These are phyloP conservation scores for Graphilbum fragrans DNA, from an alignment of 2,329 filamentous ascomycete species.

Conservation along the genomic window DNA sequence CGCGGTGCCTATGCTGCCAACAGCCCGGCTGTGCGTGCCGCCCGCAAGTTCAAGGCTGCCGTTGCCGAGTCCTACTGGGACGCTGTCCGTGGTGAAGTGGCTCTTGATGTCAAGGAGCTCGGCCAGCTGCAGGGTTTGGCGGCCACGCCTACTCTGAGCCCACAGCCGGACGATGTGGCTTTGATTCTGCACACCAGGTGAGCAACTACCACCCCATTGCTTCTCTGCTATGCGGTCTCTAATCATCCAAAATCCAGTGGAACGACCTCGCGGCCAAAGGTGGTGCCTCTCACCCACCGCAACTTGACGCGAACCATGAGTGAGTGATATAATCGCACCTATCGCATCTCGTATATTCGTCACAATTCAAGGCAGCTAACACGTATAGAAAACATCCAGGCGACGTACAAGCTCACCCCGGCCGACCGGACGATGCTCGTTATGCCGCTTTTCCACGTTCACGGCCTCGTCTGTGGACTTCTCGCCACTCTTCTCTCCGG, in stretches of 20 bases:
- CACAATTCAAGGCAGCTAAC: conserved; percentile 5
- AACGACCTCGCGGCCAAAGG: conserved; percentile 76
- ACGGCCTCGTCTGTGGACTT: conserved; percentile 75
- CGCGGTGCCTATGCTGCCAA: conserved; percentile 54
- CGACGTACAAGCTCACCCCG: conserved; percentile 61
- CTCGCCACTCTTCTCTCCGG: conserved; percentile 64
- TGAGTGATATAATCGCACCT: too few relatives aligned
- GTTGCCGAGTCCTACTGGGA: conserved; percentile 82
- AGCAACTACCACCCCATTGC: conserved; percentile 1
- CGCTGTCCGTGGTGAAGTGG: conserved; percentile 47
- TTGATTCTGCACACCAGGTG: conserved; percentile 67
- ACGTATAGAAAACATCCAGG: conserved; percentile 55
- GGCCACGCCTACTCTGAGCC: conserved; percentile 25
- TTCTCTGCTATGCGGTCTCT: too few relatives aligned
- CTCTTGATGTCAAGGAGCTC: conserved; percentile 64
- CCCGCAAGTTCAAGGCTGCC: conserved; percentile 68
- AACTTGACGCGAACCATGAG: conserved; percentile 75
- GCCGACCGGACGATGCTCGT: conserved; percentile 72
- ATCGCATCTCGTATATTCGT: too few relatives aligned
- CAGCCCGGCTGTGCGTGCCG: conserved; percentile 63
- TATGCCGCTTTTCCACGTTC: conserved; percentile 86
- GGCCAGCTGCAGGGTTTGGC: conserved; percentile 46
- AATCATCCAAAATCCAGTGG: too few relatives aligned
- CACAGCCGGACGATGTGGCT: conserved; percentile 67
- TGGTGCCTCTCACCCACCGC: conserved; percentile 68